Evolutionary conservation across 139 green algal genomes (phyloP), one percentile per base, ranked within the genome.

Genomic region (Microglena sp.): DNA sequence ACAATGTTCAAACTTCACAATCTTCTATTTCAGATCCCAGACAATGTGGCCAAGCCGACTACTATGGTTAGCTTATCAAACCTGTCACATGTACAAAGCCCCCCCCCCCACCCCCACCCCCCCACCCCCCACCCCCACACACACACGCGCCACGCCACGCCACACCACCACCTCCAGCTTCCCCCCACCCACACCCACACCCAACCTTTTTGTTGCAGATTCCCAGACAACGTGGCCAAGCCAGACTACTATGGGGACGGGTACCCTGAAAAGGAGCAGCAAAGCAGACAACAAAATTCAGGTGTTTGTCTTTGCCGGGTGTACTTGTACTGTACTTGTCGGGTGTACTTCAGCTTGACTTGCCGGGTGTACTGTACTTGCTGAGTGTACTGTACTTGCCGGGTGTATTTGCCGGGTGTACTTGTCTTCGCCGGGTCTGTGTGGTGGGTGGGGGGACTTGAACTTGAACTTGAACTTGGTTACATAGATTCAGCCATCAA

Each of bases 241-340:
- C 81, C 88, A 8, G 88, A 94, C 46, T 92, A 90, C 69, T 70
- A 76, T 26, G 46, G 54, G 4, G 77, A 75, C 27, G 85, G 87
- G 28, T 68, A 71, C 27, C 86, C 91, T 0, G 34, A 55, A 21
- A 68, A 43, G n/a, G 91, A 97, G 77, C 53, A 87, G 0, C 71
- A 82, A 60, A 92, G 80, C 68, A 69, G 62, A 36, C 89, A 94
- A 70, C 90, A 96, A 65, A 71, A 55, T 4, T 68, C 63, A 30
- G 77, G 82, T 86, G 67, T n/a, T n/a, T n/a, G n/a, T n/a, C n/a
- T n/a, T n/a, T 2, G 72, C 29, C 4, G 50, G 40, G 11, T 11
- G 15, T 50, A 11, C 11, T 50, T 50, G 40, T 50, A 50, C 40
- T 15, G n/a, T n/a, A n/a, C n/a, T n/a, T n/a, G n/a, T n/a, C n/a